phyloP scores from a whole-genome alignment of 306 rosid species.

The Vigna radiata region DNA sequence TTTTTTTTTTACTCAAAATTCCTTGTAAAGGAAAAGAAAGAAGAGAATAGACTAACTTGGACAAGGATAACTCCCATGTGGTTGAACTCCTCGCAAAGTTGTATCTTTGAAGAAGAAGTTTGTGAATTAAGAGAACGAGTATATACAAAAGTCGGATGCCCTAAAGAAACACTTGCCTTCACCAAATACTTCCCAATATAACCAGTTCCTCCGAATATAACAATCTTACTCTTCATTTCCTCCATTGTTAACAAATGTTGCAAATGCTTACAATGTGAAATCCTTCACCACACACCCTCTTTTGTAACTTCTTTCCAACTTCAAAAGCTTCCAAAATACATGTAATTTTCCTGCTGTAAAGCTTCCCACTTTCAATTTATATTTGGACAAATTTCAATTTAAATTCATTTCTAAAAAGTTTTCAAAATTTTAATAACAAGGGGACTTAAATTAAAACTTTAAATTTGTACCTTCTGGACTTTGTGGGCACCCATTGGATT shows the following conservation, averaged over 20 bases:
- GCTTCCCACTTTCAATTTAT: too few relatives aligned
- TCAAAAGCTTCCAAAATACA: too few relatives aligned
- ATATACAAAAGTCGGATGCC: constrained; percentile 53
- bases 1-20: too few relatives aligned
- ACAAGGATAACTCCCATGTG: constrained; percentile 49
- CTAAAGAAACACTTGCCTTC: constrained; percentile 51
- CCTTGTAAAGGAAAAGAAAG: too few relatives aligned
- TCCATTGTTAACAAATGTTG: constrained; percentile 13
- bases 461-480: too few relatives aligned
- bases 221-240: constrained; percentile 34
- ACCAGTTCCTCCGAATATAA: constrained; percentile 59
- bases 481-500: too few relatives aligned
- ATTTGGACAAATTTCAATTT: too few relatives aligned
- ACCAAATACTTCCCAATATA: constrained; percentile 55
- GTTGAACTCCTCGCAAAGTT: constrained; percentile 37
- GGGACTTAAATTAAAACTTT: too few relatives aligned
- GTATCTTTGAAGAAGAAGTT: constrained; percentile 34
- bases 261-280: too few relatives aligned
- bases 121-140: constrained; percentile 32
- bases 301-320: not conserved
- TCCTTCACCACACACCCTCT: not conserved
- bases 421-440: too few relatives aligned
- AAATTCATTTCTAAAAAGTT: too few relatives aligned
- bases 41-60: not conserved
- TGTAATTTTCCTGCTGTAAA: too few relatives aligned